phyloP scores from a whole-genome alignment of 768 basidiomycete genomes.

The Lentinula guzmanii region DNA sequence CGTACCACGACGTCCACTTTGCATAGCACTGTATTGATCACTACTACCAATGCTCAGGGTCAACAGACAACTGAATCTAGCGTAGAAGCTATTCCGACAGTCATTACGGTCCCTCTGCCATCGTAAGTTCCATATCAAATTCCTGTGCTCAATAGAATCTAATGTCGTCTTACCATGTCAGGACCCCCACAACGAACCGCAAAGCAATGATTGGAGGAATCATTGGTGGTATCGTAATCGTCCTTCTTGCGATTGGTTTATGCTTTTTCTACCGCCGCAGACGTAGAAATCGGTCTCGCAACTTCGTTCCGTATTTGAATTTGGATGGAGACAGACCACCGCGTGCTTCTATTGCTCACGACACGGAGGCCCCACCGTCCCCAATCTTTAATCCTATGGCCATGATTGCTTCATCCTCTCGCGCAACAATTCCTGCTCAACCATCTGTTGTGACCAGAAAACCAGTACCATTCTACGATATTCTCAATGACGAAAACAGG shows the following conservation, averaged over 20 bases:
- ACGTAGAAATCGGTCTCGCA: neutral
- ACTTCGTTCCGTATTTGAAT: neutral
- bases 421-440: neutral
- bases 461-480: neutral
- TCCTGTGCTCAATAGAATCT: neutral
- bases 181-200: neutral
- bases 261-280: neutral
- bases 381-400: constrained; percentile 2
- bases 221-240: neutral
- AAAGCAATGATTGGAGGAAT: neutral
- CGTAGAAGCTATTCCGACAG: neutral
- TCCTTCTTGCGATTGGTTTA: neutral
- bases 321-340: constrained; percentile 1
- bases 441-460: neutral
- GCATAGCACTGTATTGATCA: neutral
- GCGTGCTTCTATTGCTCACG: neutral
- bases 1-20: neutral
- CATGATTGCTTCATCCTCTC: neutral
- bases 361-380: neutral
- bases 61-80: neutral
- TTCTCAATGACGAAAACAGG: neutral
- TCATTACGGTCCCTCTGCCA: neutral
- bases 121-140: neutral
- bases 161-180: neutral
- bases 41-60: neutral